These are phyloP conservation scores for Nakataea oryzae DNA, from an alignment of 2,329 filamentous ascomycete genomes.

Conservation along the genomic window DNA sequence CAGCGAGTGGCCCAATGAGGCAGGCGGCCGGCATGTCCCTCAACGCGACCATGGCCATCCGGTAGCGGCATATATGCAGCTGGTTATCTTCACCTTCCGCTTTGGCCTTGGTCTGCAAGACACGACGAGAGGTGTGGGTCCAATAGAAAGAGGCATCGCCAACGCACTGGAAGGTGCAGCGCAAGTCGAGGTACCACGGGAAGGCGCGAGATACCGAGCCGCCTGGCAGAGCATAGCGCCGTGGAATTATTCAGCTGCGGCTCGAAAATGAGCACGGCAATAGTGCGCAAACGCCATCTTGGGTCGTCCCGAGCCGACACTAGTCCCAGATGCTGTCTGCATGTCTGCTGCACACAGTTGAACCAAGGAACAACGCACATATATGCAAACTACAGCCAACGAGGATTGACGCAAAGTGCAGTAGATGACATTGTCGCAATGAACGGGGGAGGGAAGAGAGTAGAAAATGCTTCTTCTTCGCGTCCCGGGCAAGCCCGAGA, in stretches of 20 bases:
- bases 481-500: conserved; percentile 32
- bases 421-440: neutral
- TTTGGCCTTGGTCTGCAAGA: neutral
- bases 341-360: too few relatives aligned
- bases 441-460: neutral
- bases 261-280: too few relatives aligned
- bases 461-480: conserved; percentile 36
- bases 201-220: too few relatives aligned
- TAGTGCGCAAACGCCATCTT: too few relatives aligned
- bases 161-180: neutral
- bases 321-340: too few relatives aligned
- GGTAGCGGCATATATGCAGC: neutral
- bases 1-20: neutral
- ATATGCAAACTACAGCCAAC: neutral
- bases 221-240: too few relatives aligned
- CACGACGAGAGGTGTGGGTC: neutral
- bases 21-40: neutral
- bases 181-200: neutral
- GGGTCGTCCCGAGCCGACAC: too few relatives aligned
- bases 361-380: too few relatives aligned
- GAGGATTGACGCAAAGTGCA: neutral
- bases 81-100: neutral
- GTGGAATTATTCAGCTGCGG: too few relatives aligned
- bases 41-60: neutral
- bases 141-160: neutral